Evolutionary conservation across 441 rosid species (phyloP).

Genomic region (Omphalea diandra): DNA sequence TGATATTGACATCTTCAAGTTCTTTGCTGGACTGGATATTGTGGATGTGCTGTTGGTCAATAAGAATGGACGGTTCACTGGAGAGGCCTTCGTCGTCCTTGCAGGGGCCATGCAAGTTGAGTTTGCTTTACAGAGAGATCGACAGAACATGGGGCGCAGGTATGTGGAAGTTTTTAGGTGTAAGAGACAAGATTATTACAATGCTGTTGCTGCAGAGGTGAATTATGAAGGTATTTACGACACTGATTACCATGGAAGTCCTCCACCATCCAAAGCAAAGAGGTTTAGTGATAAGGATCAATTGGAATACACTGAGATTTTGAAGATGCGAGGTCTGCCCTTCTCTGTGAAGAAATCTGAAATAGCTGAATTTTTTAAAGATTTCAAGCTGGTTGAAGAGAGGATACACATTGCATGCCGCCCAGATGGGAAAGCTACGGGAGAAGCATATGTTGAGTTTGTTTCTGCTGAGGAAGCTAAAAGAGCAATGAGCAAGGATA

Average conservation of each 20-base stretch:
- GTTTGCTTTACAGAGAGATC: constrained; percentile 77
- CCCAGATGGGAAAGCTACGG: constrained; percentile 91
- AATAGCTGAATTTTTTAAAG: constrained; percentile 64
- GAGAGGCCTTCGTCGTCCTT: constrained; percentile 86
- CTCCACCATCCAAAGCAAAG: constrained; percentile 68
- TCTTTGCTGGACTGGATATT: constrained; percentile 88
- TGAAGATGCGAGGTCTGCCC: constrained; percentile 91
- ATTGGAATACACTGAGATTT: constrained; percentile 64
- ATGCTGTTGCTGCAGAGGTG: constrained; percentile 79
- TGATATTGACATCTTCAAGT: constrained; percentile 82
- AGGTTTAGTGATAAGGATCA: constrained; percentile 66
- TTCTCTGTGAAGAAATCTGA: constrained; percentile 67
- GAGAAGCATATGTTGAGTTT: constrained; percentile 89
- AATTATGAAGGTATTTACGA: constrained; percentile 71
- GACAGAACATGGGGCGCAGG: constrained; percentile 84
- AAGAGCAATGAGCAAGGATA: constrained; percentile 84
- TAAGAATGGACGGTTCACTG: constrained; percentile 76
- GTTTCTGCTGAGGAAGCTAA: constrained; percentile 67
- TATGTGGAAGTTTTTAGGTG: constrained; percentile 88
- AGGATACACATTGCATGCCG: constrained; percentile 77
- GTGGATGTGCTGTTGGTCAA: constrained; percentile 77
- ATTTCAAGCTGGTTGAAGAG: constrained; percentile 57
- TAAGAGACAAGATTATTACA: constrained; percentile 79
- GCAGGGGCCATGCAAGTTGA: constrained; percentile 77
- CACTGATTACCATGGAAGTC: constrained; percentile 57